Conservation (phyloP, 2,329 filamentous ascomycete genomes). For the Myriosclerotinia duriaeana region DNA sequence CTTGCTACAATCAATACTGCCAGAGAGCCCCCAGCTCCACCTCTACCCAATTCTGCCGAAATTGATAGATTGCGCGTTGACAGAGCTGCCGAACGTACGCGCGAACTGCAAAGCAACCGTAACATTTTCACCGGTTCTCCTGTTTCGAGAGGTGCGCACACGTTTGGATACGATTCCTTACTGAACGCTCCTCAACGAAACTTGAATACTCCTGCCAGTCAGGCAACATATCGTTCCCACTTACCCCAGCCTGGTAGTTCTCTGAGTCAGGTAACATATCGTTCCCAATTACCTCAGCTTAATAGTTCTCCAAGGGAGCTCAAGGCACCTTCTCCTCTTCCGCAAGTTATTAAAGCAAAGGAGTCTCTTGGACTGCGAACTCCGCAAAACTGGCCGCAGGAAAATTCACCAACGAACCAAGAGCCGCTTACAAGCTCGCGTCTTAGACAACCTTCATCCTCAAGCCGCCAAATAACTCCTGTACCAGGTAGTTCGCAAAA, state of each 20-base stretch:
- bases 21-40: too few species aligned
- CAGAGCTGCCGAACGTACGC: not conserved
- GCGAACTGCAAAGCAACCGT: not conserved
- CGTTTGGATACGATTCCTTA: not conserved
- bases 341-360: not conserved
- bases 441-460: not conserved
- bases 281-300: not conserved
- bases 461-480: not conserved
- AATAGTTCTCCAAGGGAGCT: not conserved
- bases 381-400: not conserved
- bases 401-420: not conserved
- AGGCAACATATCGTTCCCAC: not conserved
- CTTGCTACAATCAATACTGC: too few species aligned
- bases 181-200: not conserved
- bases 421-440: not conserved
- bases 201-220: not conserved
- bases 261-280: not conserved
- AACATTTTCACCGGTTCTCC: conserved; percentile 19
- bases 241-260: not conserved
- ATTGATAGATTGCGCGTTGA: not conserved
- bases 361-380: not conserved
- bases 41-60: not conserved
- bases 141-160: conserved; percentile 1
- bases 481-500: not conserved
- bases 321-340: not conserved